A percentile compares a stretch with the other conserved stretches of the same genome.
Conservation (phyloP, 2,329 filamentous ascomycete species). For the Xylariaceae sp. region DNA sequence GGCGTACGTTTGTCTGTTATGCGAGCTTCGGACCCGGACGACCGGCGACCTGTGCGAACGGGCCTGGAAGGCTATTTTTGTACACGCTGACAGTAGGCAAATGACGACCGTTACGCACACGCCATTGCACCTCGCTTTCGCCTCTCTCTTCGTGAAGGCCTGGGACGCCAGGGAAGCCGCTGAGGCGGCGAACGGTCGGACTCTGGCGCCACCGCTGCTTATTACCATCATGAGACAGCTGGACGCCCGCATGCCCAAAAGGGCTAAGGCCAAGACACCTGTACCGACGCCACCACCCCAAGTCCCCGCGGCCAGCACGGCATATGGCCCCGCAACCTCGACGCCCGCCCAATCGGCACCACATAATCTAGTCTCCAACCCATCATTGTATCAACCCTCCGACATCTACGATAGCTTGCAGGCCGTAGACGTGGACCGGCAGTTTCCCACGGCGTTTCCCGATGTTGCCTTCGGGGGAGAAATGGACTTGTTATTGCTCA, state of each 20-base stretch:
- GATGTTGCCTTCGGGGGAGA: constrained; percentile 30
- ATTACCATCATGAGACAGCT: constrained; percentile 44
- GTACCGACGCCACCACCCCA: constrained; percentile 26
- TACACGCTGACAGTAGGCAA: constrained; percentile 49
- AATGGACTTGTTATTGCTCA: constrained; percentile 30
- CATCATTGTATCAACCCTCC: constrained; percentile 19
- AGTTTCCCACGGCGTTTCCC: constrained; percentile 27
- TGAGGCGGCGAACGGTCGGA: constrained; percentile 39
- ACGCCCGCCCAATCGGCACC: constrained; percentile 14
- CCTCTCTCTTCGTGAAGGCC: constrained; percentile 53
- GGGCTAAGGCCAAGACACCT: constrained; percentile 28
- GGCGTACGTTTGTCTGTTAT: constrained; percentile 55
- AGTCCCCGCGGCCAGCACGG: constrained; percentile 21
- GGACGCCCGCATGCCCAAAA: constrained; percentile 30
- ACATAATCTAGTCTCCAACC: constrained; percentile 4
- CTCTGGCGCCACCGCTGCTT: constrained; percentile 40
- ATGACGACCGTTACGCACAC: constrained; percentile 45
- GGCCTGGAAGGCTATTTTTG: constrained; percentile 52
- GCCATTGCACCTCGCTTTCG: constrained; percentile 54
- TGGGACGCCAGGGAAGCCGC: constrained; percentile 54
- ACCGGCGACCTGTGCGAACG: constrained; percentile 52
- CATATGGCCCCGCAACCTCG: constrained; percentile 12
- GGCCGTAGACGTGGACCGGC: constrained; percentile 24
- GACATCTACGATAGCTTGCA: constrained; percentile 23
- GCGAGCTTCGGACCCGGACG: constrained; percentile 47